These are phyloP conservation scores for Dendrobium huoshanense DNA, from an alignment of 106 monocot genomes.

Conservation along the genomic window DNA sequence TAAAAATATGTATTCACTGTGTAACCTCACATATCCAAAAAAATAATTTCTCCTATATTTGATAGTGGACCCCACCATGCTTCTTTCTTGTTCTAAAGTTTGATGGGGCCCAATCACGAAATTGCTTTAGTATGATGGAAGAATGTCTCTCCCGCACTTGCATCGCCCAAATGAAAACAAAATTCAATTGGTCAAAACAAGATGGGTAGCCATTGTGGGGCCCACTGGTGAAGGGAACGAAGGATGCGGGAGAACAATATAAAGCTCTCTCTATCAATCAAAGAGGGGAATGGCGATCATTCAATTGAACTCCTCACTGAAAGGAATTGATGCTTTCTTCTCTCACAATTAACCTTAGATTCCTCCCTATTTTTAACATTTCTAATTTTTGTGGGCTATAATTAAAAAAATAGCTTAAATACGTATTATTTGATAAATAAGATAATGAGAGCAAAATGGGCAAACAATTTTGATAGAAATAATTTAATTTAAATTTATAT, in stretches of 20 bases:
- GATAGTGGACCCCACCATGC: not conserved
- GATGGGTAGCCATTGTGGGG: not conserved
- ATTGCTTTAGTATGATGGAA: not conserved
- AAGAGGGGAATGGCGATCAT: not conserved
- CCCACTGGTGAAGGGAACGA: not conserved
- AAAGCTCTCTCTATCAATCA: not conserved
- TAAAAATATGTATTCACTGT: no score
- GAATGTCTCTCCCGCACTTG: not conserved
- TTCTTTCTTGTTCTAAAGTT: not conserved
- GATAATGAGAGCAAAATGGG: no score
- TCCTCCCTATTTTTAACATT: not conserved
- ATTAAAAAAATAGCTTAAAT: no score
- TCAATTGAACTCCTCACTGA: not conserved
- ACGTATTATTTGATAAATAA: no score
- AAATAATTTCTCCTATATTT: no score
- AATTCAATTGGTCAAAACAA: not conserved
- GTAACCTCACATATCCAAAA: no score
- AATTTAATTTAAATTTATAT: no score
- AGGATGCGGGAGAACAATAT: not conserved
- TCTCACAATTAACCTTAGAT: not conserved
- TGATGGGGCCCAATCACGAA: not conserved
- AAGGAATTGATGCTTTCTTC: conserved; percentile 6
- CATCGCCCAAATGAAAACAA: not conserved
- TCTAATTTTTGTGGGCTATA: no score
- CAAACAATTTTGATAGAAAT: no score